phyloP scores from a whole-genome alignment of 2,329 filamentous ascomycete species.

The Triangularia verruculosa region DNA sequence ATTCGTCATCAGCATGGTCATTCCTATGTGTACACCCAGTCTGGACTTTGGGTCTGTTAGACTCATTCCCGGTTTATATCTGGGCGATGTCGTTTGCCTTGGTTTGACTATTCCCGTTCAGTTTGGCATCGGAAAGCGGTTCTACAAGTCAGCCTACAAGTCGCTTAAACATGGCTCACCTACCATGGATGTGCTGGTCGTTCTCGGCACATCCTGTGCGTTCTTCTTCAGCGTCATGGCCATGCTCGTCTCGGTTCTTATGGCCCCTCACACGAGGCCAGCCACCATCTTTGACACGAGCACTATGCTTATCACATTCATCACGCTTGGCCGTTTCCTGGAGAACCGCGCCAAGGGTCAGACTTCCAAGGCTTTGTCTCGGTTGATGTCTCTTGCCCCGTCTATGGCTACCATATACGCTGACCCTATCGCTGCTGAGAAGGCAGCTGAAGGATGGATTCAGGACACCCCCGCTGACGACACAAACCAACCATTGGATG shows the following conservation, averaged over 20 bases:
- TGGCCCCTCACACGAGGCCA: conserved; percentile 74
- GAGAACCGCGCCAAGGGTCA: conserved; percentile 96
- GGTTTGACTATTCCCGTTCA: conserved; percentile 87
- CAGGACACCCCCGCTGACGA: conserved; percentile 40
- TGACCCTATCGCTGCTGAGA: conserved; percentile 90
- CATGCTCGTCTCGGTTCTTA: conserved; percentile 77
- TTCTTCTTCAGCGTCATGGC: conserved; percentile 92
- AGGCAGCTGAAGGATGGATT: conserved; percentile 79
- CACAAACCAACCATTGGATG: conserved; percentile 47
- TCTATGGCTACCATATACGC: conserved; percentile 97
- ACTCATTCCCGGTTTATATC: conserved; percentile 72
- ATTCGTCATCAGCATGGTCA: conserved; percentile 86
- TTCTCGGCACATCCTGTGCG: conserved; percentile 88
- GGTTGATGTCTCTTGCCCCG: conserved; percentile 91
- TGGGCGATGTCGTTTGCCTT: conserved; percentile 84
- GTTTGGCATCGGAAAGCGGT: conserved; percentile 92
- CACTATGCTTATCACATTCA: conserved; percentile 97
- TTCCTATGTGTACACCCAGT: conserved; percentile 77
- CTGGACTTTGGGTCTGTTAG: conserved; percentile 73
- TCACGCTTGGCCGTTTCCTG: conserved; percentile 83
- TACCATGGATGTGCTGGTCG: conserved; percentile 96
- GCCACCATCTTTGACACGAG: conserved; percentile 95
- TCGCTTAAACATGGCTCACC: conserved; percentile 86
- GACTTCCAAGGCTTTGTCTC: conserved; percentile 88
- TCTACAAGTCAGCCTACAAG: conserved; percentile 91